Base-by-base conservation (phyloP, 257 asterid genomes). In the Eustoma russellianum region DNA sequence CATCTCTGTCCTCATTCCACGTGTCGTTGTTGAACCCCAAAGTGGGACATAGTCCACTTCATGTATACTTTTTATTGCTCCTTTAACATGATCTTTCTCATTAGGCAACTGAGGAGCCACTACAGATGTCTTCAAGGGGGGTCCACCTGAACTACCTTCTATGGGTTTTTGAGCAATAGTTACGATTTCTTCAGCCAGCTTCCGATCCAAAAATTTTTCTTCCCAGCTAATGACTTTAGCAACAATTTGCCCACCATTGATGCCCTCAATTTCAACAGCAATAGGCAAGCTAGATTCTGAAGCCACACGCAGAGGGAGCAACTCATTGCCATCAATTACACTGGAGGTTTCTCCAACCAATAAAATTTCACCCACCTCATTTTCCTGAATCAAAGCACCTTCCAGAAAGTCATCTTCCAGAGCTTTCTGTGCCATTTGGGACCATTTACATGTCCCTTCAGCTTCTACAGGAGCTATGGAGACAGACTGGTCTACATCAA, bases 1-100 rank as follows among this genome's bases (percentile, higher is more conserved):
- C 95, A 88, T 88, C 66, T 88, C 97, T 10, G 83, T 80, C 73
- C 95, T 82, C 65, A 69, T 74, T 44, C 97, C 97, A 50, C 80
- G 61, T 34, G 82, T 53, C 18, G 97, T 82, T 2, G 75, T 72
- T 0, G 80, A 82, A 57, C 97, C 97, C 95, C 95, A 88, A 13
- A 88, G 86, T 6, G 97, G 97, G 50, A 88, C 56, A 56, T 78
- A 85, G 24, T 88, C 95, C 75, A 88, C 68, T 56, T 85, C 86
- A 62, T 69, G 82, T 18, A 88, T 81, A 41, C 88, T 85, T 63
- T 69, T 82, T 46, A 80, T 62, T 30, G 72, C 67, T 19, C 75
- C 77, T 71, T 73, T 81, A 24, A 53, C 63, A 16, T 79, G 70
- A 18, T 75, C 82, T 56, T 69, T 79, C 64, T 81, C 88, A 35